Evolutionary conservation across 73 alveolate species (phyloP).

Genomic region (Paramecium pentaurelia): DNA sequence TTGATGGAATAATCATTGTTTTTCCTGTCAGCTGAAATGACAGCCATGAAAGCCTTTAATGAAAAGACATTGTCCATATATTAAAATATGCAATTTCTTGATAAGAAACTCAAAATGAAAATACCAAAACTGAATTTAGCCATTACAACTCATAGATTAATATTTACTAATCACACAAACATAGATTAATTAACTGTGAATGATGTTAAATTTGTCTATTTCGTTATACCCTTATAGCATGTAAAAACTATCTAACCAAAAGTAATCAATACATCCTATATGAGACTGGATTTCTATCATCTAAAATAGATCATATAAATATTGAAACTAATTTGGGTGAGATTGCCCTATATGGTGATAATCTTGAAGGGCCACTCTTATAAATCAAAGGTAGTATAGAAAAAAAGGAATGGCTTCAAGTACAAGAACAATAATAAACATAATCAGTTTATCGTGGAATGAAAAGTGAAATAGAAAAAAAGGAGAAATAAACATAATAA

Average conservation of each 20-base stretch:
- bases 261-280: neutral
- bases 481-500: neutral
- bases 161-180: constrained; percentile 1
- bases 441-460: neutral
- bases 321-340: neutral
- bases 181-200: neutral
- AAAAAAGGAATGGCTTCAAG: neutral
- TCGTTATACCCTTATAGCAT: neutral
- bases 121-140: neutral
- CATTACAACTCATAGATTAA: constrained; percentile 36
- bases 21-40: neutral
- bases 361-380: neutral
- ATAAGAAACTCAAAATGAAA: neutral
- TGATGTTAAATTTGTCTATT: neutral
- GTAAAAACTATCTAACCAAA: neutral
- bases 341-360: neutral
- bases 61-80: neutral
- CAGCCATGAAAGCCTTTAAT: neutral
- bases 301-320: neutral
- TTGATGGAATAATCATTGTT: neutral
- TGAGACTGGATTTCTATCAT: constrained; percentile 17
- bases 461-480: neutral
- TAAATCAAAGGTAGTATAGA: neutral
- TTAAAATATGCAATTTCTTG: neutral
- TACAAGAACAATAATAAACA: neutral